Conservation (phyloP, 1,284 basidiomycete species). For the Earliella scabrosa region DNA sequence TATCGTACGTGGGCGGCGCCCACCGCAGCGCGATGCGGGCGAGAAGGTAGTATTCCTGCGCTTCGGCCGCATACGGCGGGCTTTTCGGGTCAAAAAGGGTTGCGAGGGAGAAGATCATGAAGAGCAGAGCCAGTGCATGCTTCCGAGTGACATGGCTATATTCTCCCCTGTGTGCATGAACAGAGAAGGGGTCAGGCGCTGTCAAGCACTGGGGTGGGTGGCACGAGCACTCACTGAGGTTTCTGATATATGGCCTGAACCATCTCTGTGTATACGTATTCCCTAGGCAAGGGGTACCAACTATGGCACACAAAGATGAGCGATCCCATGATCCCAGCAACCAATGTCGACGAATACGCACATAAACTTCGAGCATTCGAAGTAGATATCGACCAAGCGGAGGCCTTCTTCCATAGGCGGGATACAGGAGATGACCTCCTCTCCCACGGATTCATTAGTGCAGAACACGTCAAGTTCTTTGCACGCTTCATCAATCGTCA, state of each 20-base stretch:
- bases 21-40: conserved; percentile 55
- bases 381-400: conserved; percentile 58
- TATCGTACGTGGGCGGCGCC: conserved; percentile 47
- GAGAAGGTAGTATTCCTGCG: conserved; percentile 62
- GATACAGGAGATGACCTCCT: conserved; percentile 46
- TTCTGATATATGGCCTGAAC: conserved; percentile 47
- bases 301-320: conserved; percentile 18
- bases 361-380: conserved; percentile 57
- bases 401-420: conserved; percentile 58
- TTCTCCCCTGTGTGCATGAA: conserved; percentile 3
- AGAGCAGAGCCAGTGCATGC: conserved; percentile 58
- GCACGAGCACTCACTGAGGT: conserved; percentile 36
- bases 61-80: conserved; percentile 49
- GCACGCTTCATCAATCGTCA: conserved; percentile 29
- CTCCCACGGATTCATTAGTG: conserved; percentile 37
- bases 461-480: conserved; percentile 38
- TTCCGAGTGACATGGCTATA: conserved; percentile 26
- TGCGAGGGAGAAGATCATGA: conserved; percentile 47
- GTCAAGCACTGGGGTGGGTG: not conserved
- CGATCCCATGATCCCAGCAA: too few species aligned
- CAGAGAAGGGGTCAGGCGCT: not conserved
- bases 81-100: conserved; percentile 51
- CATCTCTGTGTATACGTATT: conserved; percentile 53
- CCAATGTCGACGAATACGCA: conserved; percentile 25
- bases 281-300: conserved; percentile 33